Evolutionary conservation across 192 early-diverging fungal species (phyloP), one percentile per base, ranked within the genome.

Genomic region (Coemansia sp.): DNA sequence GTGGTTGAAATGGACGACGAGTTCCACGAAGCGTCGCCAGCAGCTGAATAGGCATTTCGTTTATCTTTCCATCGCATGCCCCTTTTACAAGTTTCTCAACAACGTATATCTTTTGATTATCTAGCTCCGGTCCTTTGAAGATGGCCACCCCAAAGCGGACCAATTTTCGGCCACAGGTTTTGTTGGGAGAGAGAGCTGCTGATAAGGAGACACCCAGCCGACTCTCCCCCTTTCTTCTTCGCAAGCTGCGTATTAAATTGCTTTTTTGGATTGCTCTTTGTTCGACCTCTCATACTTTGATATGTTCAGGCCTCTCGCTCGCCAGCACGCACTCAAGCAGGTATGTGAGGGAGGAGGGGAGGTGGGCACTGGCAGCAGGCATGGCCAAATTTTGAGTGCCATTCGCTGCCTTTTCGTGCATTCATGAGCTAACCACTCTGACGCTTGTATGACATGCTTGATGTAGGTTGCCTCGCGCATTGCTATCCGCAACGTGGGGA

Each of bases 401-500:
- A n/a, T 39, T 3, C 12, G 38, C 2, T 3, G 5, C 2, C 15
- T 5, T n/a, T n/a, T 39, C 15, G 11, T 35, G 0, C 4, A 32
- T 29, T 12, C 48, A 53, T 32, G 27, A 21, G 32, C 52, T 53
- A 50, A 50, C 22, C 26, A 27, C 27, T 21, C 6, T 22, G 24
- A 7, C 14, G 24, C 15, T 61, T 62, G 48, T 8, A 18, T 29
- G 9, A 15, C 21, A 4, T 32, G 7, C 12, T 22, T 63, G 21
- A 5, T 61, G 53, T 72, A 79, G 76, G 76, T 72, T 58, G 76
- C 71, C 14, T 50, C 76, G 22, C 76, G 76, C 53, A 67, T 80
- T 63, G 63, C 76, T 52, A 71, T 60, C 32, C 76, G 76, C 60
- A 55, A 63, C 39, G 53, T 80, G 63, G 63, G 71, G 53, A 80